phyloP scores from a whole-genome alignment of 1,284 basidiomycete genomes.

The Amylostereum areolatum region DNA sequence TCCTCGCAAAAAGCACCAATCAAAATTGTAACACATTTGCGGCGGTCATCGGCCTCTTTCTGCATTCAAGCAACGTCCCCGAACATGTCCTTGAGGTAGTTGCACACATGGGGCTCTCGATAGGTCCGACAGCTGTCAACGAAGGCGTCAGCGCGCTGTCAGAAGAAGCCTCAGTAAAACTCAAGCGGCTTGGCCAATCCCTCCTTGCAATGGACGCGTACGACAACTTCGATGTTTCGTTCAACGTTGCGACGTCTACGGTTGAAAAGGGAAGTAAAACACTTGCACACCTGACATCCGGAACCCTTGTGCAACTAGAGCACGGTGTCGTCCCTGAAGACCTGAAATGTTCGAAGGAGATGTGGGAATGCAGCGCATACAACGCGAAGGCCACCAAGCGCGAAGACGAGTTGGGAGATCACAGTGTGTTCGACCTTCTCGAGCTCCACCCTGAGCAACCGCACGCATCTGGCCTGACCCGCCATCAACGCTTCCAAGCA shows the following conservation, averaged over 20 bases:
- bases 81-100: constrained; percentile 3
- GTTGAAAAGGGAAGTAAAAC: constrained; percentile 15
- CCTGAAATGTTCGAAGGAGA: constrained; percentile 20
- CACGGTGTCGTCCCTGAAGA: constrained; percentile 19
- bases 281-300: constrained; percentile 23
- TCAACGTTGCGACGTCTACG: constrained; percentile 17
- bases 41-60: background rate
- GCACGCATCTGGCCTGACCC: constrained; percentile 11
- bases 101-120: constrained; percentile 6
- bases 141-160: constrained; percentile 17
- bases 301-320: constrained; percentile 17
- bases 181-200: constrained; percentile 17
- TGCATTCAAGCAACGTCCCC: background rate
- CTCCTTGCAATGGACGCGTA: constrained; percentile 19
- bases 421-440: background rate
- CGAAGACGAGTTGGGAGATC: no score
- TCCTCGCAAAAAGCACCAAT: constrained; percentile 3
- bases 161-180: constrained; percentile 3
- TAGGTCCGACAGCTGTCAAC: constrained; percentile 7
- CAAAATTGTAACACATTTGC: constrained; percentile 5
- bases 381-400: background rate
- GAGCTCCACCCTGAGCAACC: constrained; percentile 12
- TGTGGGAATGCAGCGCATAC: constrained; percentile 20
- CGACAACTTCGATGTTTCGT: constrained; percentile 27
- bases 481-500: constrained; percentile 17